Evolutionary conservation across 2,329 filamentous ascomycete genomes (phyloP), one percentile per base, ranked within the genome.

Genomic region (Exserohilum turcica): DNA sequence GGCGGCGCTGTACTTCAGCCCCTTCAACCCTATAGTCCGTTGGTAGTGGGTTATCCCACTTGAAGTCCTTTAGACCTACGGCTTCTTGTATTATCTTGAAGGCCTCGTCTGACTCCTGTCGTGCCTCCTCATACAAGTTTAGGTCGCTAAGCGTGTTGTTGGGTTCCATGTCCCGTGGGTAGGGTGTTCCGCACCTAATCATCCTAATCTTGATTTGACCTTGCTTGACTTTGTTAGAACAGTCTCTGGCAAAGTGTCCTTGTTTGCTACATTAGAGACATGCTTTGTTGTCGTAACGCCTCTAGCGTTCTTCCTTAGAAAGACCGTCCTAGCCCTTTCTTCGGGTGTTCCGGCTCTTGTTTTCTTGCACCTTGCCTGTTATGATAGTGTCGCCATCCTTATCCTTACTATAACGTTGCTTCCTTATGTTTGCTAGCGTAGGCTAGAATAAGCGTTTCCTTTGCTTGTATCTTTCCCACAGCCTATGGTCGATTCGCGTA

Each of bases 221-320:
- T 6, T 32, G 2, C 13, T 28, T 42, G 2, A 29, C 19, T 36
- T 44, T 8, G 5, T 36, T 7, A 3, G 5, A 7, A 24, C 4
- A 46, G 15, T 46, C 24, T 29, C 10, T 19, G 3, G 8, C 8
- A 6, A 37, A 46, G 43, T 46, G 15, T 38, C 33, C 6, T 15
- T 13, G 5, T n/a, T 46, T 24, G 1, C 33, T 10, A 13, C 18
- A 45, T 9, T 6, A 1, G 8, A 45, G n/a, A 21, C 13, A 45
- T 37, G 7, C 43, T 15, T 45, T 46, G 3, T 31, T 37, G 2
- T 46, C 4, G 5, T 46, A 46, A 28, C 35, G 27, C 32, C 12
- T 38, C 27, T 46, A 12, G 24, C 43, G 43, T 27, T 46, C 43
- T 46, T 37, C 10, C 21, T 37, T 28, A 12, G 43, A 46, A 7